Base-by-base conservation (phyloP, 768 basidiomycete species). In the Austroboletus eburneus region DNA sequence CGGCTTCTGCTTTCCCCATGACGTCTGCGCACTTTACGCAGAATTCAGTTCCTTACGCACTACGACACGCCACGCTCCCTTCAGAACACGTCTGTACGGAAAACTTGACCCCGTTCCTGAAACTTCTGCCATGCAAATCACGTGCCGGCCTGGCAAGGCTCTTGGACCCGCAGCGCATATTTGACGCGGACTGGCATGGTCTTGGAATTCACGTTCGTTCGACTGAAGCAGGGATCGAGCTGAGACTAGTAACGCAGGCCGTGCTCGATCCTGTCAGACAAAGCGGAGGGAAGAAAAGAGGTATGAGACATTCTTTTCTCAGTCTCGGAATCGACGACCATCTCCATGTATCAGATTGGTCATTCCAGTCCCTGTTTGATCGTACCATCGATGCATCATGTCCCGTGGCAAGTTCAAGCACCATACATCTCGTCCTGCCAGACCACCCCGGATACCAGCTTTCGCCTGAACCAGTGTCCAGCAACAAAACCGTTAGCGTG, bases 11-110 rank as follows among this genome's bases (percentile, higher is more conserved):
- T 8, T 90, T 85, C 65, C 85, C 82, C 12, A 71, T 82, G 54
- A 85, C 85, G 23, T 67, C 70, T 10, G 64, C 83, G 3, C 79
- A 79, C 0, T 62, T 68, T 39, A 73, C 74, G 66, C 21, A 42
- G 10, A 14, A 39, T 17, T 34, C 70, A 23, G 52, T 63, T 9
- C 67, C 72, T 13, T 77, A 87, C 48, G 70, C 73, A 37, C 72
- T 91, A 21, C 81, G 84, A 49, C 85, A 93, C 56, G 89, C 87
- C 2, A 79, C 80, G 8, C 76, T 87, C 17, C 86, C 87, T 7
- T 88, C 84, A 3, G 90, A 94, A 61, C 74, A 84, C 55, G 87
- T 97, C n/a, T 99, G 95, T 62, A 98, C 95, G 5, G 96, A 98
- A 62, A 97, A 97, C 59, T 72, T 98, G 9, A 97, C 95, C 0